phyloP scores from a whole-genome alignment of 306 rosid genomes.

The Cajanus cajan region DNA sequence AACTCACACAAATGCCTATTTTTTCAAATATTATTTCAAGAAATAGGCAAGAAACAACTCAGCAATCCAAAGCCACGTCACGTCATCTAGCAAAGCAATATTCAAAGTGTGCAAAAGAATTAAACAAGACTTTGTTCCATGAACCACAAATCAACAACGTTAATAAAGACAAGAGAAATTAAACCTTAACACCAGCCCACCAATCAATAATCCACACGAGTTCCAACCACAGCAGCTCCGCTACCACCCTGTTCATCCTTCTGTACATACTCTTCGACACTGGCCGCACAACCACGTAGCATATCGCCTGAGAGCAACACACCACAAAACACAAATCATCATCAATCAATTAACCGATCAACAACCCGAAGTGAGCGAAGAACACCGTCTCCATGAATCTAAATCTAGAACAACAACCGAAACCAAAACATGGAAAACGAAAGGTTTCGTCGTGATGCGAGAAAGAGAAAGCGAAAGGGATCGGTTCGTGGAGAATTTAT shows the following conservation, averaged over 20 bases:
- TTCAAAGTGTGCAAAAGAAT: constrained; percentile 8
- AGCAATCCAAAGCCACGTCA: neutral
- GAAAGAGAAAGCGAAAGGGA: neutral
- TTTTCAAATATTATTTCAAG: neutral
- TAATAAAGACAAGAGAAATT: neutral
- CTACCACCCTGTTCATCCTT: constrained; percentile 60
- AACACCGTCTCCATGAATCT: neutral
- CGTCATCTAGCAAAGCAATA: neutral
- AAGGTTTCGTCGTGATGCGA: too few relatives aligned
- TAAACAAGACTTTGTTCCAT: neutral
- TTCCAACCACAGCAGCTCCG: constrained; percentile 73
- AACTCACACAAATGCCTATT: too few relatives aligned
- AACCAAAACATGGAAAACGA: neutral
- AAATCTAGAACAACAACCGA: neutral
- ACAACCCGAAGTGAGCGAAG: neutral
- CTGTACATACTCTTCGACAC: constrained; percentile 60
- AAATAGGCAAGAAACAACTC: neutral
- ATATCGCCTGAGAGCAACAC: constrained; percentile 51
- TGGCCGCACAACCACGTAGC: constrained; percentile 63
- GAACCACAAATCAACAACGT: neutral
- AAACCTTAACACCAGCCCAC: constrained; percentile 86
- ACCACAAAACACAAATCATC: neutral
- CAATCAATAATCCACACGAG: constrained; percentile 77
- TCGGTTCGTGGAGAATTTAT: neutral
- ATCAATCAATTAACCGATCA: neutral